Evolutionary conservation across 2,329 filamentous ascomycete genomes (phyloP).

Genomic region (Phaeosphaeriaceae sp.): DNA sequence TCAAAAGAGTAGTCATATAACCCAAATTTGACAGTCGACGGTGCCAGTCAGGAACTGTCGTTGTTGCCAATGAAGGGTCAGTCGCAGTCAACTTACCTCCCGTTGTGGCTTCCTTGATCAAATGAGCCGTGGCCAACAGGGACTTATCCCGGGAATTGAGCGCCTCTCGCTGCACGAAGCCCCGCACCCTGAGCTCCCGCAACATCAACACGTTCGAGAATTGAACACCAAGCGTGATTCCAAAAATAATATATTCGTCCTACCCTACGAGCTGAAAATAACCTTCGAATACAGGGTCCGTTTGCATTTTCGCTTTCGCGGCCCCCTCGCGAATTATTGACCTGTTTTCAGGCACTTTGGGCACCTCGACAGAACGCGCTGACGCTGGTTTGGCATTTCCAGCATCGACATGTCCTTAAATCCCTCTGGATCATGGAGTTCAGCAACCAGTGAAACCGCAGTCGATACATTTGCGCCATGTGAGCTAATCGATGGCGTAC

Average conservation of each 20-base stretch:
- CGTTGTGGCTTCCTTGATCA: neutral
- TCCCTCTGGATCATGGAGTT: neutral
- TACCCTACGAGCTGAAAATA: too few relatives aligned
- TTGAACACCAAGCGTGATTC: neutral
- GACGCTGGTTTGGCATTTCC: neutral
- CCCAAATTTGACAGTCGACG: neutral
- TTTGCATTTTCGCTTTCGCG: too few relatives aligned
- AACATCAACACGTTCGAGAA: neutral
- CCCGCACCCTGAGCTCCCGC: neutral
- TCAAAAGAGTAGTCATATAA: neutral
- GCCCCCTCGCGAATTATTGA: too few relatives aligned
- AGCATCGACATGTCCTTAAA: neutral
- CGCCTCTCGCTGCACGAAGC: neutral
- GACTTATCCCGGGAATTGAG: neutral
- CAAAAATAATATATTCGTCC: too few relatives aligned
- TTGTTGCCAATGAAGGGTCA: too few relatives aligned
- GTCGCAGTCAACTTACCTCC: too few relatives aligned
- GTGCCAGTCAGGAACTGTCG: neutral
- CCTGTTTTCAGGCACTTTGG: too few relatives aligned
- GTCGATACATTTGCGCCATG: neutral
- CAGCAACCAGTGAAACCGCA: neutral
- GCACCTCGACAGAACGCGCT: neutral
- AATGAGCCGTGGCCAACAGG: neutral
- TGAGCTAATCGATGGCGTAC: conserved; percentile 1
- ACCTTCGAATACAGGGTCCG: too few relatives aligned